These are phyloP conservation scores for Candida silvicultrix DNA, from an alignment of 805 yeast genomes.

Conservation along the genomic window DNA sequence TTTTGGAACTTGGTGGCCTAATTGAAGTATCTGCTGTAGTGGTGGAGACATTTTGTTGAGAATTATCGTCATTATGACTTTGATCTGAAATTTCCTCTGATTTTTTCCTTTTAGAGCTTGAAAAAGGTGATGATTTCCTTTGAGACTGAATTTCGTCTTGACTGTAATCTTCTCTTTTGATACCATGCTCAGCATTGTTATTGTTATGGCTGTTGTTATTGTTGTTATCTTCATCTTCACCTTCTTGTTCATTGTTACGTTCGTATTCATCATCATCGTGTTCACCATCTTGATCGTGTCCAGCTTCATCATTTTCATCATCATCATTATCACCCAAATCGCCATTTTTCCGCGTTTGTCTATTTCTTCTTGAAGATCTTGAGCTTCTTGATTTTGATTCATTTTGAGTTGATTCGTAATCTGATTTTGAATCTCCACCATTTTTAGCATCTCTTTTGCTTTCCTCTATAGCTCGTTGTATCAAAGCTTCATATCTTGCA, in stretches of 20 bases:
- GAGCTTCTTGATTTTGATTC: constrained; percentile 4
- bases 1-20: background rate
- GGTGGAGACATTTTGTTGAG: background rate
- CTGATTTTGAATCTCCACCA: constrained; percentile 1
- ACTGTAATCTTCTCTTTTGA: background rate
- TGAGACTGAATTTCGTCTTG: background rate
- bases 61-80: background rate
- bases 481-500: constrained; percentile 35
- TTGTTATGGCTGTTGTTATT: too few species aligned
- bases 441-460: constrained; percentile 28
- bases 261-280: background rate
- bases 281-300: constrained; percentile 3
- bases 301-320: background rate
- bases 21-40: background rate
- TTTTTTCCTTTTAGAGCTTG: background rate
- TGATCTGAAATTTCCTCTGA: background rate
- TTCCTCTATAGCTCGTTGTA: constrained; percentile 34
- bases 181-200: too few species aligned
- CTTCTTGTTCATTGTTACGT: background rate
- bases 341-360: background rate
- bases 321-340: background rate
- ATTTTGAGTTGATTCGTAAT: constrained; percentile 4
- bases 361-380: constrained; percentile 2
- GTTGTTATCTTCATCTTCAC: too few species aligned
- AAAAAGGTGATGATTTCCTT: background rate